These are phyloP conservation scores for Dendrobium catenatum DNA, from an alignment of 106 monocot genomes.

Conservation along the genomic window DNA sequence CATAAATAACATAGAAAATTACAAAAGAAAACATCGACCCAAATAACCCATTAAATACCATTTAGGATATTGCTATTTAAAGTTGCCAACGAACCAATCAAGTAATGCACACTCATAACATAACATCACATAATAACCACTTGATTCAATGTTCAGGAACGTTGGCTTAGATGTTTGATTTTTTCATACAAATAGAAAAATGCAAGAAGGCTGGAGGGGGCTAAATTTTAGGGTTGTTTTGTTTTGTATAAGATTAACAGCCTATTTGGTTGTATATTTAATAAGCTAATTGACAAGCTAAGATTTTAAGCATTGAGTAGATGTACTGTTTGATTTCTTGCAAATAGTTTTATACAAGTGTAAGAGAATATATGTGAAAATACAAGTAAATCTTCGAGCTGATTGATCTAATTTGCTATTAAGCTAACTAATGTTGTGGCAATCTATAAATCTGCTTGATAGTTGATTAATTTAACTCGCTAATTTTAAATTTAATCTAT, in stretches of 20 bases:
- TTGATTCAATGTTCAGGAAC: too few species aligned
- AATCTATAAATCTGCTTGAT: neutral
- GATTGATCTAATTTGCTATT: neutral
- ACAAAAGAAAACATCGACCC: too few species aligned
- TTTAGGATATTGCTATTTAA: too few species aligned
- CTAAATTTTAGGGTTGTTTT: too few species aligned
- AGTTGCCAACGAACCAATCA: too few species aligned
- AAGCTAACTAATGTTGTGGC: neutral
- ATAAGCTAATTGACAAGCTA: neutral
- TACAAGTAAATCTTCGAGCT: neutral
- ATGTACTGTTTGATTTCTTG: neutral
- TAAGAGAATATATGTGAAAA: neutral
- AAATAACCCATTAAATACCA: too few species aligned
- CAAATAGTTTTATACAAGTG: neutral
- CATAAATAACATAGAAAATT: too few species aligned
- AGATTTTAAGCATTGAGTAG: neutral
- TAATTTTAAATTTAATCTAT: neutral
- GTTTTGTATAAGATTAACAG: neutral
- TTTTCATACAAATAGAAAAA: too few species aligned
- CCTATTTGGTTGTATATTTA: neutral
- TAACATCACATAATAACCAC: too few species aligned
- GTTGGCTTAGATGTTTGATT: too few species aligned
- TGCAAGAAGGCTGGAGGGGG: too few species aligned
- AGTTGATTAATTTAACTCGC: neutral
- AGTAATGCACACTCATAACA: too few species aligned